Evolutionary conservation across 2,329 filamentous ascomycete genomes (phyloP).

Genomic region (Pezicula carpinea): DNA sequence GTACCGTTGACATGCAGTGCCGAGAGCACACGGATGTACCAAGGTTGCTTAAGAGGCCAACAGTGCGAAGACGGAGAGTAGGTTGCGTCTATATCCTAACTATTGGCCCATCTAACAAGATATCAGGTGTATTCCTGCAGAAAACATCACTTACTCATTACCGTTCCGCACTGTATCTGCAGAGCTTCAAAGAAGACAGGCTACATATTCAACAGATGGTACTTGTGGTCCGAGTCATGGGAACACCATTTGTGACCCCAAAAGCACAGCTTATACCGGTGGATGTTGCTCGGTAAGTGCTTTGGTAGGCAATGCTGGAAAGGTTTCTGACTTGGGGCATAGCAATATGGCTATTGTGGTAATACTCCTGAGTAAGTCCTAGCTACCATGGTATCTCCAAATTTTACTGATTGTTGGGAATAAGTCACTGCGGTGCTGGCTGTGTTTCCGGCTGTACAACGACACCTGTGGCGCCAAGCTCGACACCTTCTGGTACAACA

Average conservation of each 20-base stretch:
- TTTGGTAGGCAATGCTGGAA: neutral
- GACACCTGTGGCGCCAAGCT: constrained; percentile 13
- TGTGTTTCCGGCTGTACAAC: constrained; percentile 35
- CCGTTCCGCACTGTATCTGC: constrained; percentile 6
- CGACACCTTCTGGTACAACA: constrained; percentile 5
- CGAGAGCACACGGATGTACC: constrained; percentile 21
- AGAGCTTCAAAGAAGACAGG: constrained; percentile 23
- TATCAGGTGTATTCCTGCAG: constrained; percentile 20
- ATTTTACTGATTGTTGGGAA: neutral
- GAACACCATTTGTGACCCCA: constrained; percentile 32
- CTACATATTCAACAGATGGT: constrained; percentile 36
- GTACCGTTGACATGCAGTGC: constrained; percentile 39
- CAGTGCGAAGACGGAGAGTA: constrained; percentile 21
- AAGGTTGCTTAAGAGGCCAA: constrained; percentile 28
- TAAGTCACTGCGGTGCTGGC: constrained; percentile 30
- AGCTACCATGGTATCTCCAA: neutral
- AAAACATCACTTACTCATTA: constrained; percentile 8
- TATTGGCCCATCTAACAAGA: constrained; percentile 4
- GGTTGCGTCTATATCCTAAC: constrained; percentile 1
- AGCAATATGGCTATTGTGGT: constrained; percentile 36
- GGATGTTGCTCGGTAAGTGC: constrained; percentile 36
- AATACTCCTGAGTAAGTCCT: constrained; percentile 28
- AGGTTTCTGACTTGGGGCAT: constrained; percentile 6
- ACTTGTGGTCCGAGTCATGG: constrained; percentile 29
- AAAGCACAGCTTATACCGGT: constrained; percentile 39